phyloP scores from a whole-genome alignment of 768 basidiomycete species.

The Ephemerocybe angulata region DNA sequence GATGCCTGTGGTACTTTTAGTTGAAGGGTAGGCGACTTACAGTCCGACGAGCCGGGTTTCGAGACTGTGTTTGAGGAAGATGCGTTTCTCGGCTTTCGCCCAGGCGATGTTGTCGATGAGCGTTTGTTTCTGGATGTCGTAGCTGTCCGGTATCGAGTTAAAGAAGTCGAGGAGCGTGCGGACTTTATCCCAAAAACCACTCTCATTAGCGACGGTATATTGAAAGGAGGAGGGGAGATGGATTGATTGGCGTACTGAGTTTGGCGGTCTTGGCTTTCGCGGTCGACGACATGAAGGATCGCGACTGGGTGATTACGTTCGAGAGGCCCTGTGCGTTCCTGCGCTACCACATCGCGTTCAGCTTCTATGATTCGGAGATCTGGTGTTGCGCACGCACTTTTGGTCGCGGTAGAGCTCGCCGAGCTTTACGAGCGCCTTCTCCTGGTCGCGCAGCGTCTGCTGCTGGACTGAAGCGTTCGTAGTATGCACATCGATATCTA shows the following conservation, averaged over 20 bases:
- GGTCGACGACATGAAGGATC: constrained; percentile 87
- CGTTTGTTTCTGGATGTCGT: constrained; percentile 76
- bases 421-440: constrained; percentile 78
- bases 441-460: constrained; percentile 72
- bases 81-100: constrained; percentile 88
- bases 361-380: neutral
- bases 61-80: constrained; percentile 92
- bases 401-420: constrained; percentile 85
- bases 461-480: constrained; percentile 42
- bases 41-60: constrained; percentile 84
- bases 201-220: neutral
- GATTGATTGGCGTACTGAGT: constrained; percentile 57
- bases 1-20: neutral
- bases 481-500: constrained; percentile 6
- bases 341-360: neutral
- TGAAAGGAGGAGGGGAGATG: neutral
- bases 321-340: constrained; percentile 86
- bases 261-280: constrained; percentile 98
- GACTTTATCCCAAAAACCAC: constrained; percentile 46
- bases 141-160: constrained; percentile 68
- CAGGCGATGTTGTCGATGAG: constrained; percentile 88
- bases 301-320: constrained; percentile 77
- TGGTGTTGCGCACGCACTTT: constrained; percentile 49
- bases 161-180: constrained; percentile 93
- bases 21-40: constrained; percentile 28